Evolutionary conservation across 1,284 basidiomycete species (phyloP).

Genomic region (Irpex sp.): DNA sequence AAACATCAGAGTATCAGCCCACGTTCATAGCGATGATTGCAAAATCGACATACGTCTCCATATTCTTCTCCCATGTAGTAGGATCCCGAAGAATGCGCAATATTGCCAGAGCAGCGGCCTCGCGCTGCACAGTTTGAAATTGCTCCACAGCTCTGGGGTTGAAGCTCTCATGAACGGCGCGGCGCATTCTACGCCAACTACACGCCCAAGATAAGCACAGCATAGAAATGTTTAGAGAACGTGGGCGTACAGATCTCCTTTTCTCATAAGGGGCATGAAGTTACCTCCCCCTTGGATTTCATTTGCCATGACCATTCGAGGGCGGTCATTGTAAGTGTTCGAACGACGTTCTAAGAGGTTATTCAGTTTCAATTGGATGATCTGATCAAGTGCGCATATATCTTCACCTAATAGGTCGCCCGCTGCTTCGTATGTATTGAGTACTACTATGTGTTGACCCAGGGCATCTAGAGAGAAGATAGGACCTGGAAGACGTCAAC

Average conservation of each 20-base stretch:
- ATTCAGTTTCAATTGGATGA: not conserved
- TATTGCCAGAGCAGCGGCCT: not conserved
- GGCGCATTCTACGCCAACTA: not conserved
- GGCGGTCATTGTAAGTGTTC: constrained; percentile 14
- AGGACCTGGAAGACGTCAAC: constrained; percentile 35
- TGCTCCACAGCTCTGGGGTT: not conserved
- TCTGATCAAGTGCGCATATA: not conserved
- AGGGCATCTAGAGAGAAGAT: constrained; percentile 56
- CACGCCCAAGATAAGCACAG: not conserved
- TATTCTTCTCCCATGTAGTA: not conserved
- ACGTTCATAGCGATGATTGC: not conserved
- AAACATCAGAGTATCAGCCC: not conserved
- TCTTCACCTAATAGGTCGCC: constrained; percentile 53
- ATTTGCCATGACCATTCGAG: constrained; percentile 12
- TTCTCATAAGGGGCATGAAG: not conserved
- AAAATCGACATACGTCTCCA: not conserved
- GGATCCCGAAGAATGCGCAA: not conserved
- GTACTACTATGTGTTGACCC: constrained; percentile 52
- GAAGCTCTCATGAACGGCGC: not conserved
- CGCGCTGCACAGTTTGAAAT: not conserved
- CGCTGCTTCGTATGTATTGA: constrained; percentile 50
- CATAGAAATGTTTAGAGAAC: not conserved
- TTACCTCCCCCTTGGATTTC: constrained; percentile 7
- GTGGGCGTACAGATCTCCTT: not conserved
- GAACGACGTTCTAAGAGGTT: constrained; percentile 8